Evolutionary conservation across 805 yeast species (phyloP).

Genomic region (Suhomyces kilbournensis): DNA sequence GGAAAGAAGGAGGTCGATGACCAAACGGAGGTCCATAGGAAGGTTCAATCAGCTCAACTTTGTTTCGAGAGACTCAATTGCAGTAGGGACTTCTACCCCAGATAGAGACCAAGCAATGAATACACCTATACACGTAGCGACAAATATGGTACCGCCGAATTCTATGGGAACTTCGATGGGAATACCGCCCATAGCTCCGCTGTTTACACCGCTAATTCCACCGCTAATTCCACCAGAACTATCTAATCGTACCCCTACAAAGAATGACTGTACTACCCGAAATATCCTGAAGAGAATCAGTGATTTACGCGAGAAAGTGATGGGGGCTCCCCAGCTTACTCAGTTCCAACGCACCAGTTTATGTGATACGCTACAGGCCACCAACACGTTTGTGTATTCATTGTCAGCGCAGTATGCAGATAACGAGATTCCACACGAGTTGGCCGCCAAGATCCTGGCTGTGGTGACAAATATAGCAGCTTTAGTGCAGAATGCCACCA

Average conservation of each 20-base stretch:
- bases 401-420: slow-evolving; percentile 9
- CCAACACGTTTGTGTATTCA: slow-evolving; percentile 9
- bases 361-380: slow-evolving; percentile 7
- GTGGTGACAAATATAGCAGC: slow-evolving; percentile 5
- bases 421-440: slow-evolving; percentile 6
- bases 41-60: slow-evolving; percentile 3
- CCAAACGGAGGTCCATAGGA: not conserved
- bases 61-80: not conserved
- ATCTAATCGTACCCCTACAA: not conserved
- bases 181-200: not conserved
- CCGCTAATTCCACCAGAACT: not conserved
- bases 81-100: not conserved
- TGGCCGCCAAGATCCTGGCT: slow-evolving; percentile 5
- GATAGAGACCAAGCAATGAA: too few relatives aligned
- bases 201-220: not conserved
- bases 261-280: not conserved
- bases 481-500: slow-evolving; percentile 4
- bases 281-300: slow-evolving; percentile 3
- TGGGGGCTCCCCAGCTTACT: slow-evolving; percentile 1
- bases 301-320: slow-evolving; percentile 5
- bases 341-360: slow-evolving; percentile 12
- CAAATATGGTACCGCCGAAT: too few relatives aligned
- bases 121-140: too few relatives aligned
- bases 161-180: too few relatives aligned
- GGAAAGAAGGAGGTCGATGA: slow-evolving; percentile 2